These are phyloP conservation scores for Cryptosporidium canis DNA, from an alignment of 169 alveolate genomes.

Conservation along the genomic window DNA sequence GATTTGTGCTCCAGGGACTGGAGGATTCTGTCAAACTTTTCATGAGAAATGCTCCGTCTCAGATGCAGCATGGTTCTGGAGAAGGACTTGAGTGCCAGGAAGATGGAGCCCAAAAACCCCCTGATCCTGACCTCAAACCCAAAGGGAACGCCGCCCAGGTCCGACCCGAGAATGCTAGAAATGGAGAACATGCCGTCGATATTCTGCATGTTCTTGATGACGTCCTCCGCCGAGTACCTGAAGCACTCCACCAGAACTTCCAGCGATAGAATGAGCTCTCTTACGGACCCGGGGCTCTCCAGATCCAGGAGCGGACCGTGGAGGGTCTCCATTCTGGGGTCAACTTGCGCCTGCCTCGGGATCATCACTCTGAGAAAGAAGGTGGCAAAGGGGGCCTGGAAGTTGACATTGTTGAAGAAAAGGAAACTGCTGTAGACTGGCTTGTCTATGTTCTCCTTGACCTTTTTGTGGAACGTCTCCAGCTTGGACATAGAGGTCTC, in stretches of 20 bases:
- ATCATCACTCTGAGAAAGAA: slow-evolving; percentile 6
- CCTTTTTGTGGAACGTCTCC: not conserved
- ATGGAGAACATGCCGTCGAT: not conserved
- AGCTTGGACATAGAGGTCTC: not conserved
- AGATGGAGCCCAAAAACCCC: slow-evolving; percentile 29
- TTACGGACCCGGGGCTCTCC: not conserved
- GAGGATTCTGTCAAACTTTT: not conserved
- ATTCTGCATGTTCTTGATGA: not conserved
- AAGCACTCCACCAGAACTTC: slow-evolving; percentile 20
- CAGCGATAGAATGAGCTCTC: not conserved
- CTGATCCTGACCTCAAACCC: slow-evolving; percentile 19
- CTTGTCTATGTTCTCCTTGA: not conserved
- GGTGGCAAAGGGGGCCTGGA: slow-evolving; percentile 13
- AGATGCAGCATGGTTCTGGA: not conserved
- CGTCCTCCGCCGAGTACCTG: not conserved
- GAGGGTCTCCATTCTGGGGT: not conserved
- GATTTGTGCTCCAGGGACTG: not conserved
- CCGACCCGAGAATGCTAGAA: not conserved
- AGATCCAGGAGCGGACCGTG: not conserved
- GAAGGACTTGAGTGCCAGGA: not conserved
- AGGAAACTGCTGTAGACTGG: slow-evolving; percentile 12
- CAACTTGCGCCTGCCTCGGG: not conserved
- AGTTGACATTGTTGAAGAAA: not conserved
- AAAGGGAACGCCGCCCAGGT: slow-evolving; percentile 28
- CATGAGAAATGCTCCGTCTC: not conserved